A percentile compares a stretch with the other conserved stretches of the same genome.
Conservation (phyloP, 495 filamentous ascomycete species). For the Filosporella fistucella region DNA sequence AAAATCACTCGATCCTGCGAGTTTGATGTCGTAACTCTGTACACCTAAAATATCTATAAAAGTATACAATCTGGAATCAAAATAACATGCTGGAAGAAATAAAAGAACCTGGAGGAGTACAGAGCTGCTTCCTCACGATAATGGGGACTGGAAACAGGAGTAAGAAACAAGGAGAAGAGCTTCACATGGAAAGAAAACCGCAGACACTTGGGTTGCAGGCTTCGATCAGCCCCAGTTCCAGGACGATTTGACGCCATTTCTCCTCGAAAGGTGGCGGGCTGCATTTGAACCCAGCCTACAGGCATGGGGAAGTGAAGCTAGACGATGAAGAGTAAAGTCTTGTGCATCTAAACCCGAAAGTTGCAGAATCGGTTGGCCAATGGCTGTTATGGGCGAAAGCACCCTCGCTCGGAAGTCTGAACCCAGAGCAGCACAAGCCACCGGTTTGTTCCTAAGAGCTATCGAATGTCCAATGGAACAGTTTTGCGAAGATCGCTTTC, state of each 20-base stretch:
- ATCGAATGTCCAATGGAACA: too few relatives aligned
- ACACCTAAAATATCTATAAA: neutral
- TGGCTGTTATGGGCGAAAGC: too few relatives aligned
- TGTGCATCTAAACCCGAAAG: neutral
- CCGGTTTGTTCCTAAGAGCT: too few relatives aligned
- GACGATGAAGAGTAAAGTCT: neutral
- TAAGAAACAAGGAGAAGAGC: neutral
- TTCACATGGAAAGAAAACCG: neutral
- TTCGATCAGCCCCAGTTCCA: slow-evolving; percentile 2
- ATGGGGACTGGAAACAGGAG: neutral
- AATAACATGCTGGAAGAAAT: neutral
- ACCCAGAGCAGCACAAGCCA: too few relatives aligned
- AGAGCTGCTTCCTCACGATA: neutral
- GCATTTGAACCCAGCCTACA: neutral
- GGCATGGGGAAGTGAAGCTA: neutral
- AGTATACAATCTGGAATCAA: neutral
- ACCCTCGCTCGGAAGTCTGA: too few relatives aligned
- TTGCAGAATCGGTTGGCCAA: too few relatives aligned
- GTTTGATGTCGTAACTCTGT: neutral
- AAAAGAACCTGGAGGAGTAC: neutral
- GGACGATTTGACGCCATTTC: slow-evolving; percentile 2
- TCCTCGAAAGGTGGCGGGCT: neutral
- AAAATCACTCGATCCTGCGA: slow-evolving; percentile 8
- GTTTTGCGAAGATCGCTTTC: too few relatives aligned
- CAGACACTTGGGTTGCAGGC: neutral